Evolutionary conservation across 208 protist species (phyloP), one percentile per base, ranked within the genome.

Genomic region (Acanthamoeba triangularis): DNA sequence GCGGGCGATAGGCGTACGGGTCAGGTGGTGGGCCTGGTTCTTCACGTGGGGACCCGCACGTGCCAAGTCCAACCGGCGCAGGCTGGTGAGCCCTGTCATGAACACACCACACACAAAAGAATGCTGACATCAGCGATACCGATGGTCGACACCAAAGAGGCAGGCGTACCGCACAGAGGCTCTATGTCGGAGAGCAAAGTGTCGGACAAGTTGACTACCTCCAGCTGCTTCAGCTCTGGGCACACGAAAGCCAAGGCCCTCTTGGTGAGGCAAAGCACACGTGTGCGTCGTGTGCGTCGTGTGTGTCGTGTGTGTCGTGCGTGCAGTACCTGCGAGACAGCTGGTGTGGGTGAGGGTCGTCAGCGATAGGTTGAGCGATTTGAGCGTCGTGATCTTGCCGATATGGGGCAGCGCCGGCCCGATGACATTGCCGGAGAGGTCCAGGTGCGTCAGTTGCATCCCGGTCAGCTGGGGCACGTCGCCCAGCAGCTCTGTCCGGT

Each of bases 161-260:
- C 54, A 23, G 54, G 33, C 69, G 69, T 44, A 78, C 69, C 37
- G 8, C 16, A 47, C 16, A 78, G 37, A n/a, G 6, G 69, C 30
- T 8, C 11, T 7, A 78, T 11, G 0, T 10, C 30, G 0, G 2
- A 0, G 25, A 85, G 16, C 1, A 3, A 14, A 0, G 76, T 85
- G 47, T 59, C 10, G 35, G 35, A 85, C 4, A 85, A 35, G n/a
- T 85, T 85, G 76, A 85, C 44, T 16, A 54, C 76, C 44, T 85
- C 76, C 76, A 85, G 13, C 16, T 56, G 33, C 44, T 47, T 49
- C 41, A 85, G 35, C 8, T 56, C 76, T 85, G 30, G 1, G 7
- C 28, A 76, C 30, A 23, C 59, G 59, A 65, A 65, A 65, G 25
- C 25, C 59, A 65, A 65, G 6, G 59, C 1, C 1, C 2, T 5